Percentiles rank a stretch among this genome's conserved stretches.
phyloP scores from a whole-genome alignment of 352 stramenopile genomes.

The Globisporangium lucens region DNA sequence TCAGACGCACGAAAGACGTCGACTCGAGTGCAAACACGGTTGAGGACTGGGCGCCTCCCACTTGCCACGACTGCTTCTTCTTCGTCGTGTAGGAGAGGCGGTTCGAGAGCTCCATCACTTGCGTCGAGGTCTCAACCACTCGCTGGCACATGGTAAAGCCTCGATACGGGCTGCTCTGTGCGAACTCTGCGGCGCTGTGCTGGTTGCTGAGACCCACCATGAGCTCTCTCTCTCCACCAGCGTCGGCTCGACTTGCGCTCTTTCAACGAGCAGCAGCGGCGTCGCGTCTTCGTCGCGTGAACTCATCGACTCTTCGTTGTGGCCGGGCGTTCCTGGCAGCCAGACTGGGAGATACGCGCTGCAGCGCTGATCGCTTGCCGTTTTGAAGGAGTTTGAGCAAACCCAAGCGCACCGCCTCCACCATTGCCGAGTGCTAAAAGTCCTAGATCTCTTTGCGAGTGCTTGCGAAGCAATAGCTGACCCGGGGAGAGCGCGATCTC shows the following conservation, averaged over 20 bases:
- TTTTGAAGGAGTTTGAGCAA: background rate
- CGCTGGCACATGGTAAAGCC: constrained; percentile 34
- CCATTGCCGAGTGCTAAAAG: background rate
- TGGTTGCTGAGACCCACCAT: constrained; percentile 24
- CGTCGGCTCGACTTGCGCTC: constrained; percentile 52
- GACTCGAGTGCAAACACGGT: constrained; percentile 23
- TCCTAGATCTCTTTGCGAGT: background rate
- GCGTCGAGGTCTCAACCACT: constrained; percentile 33
- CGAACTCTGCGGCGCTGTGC: background rate
- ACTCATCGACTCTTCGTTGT: constrained; percentile 60
- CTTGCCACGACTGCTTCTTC: constrained; percentile 20
- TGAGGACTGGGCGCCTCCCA: background rate
- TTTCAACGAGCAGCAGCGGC: constrained; percentile 45
- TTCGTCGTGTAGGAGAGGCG: constrained; percentile 31
- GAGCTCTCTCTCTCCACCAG: constrained; percentile 58
- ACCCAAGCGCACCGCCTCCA: background rate
- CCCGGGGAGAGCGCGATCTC: constrained; percentile 42
- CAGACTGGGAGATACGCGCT: constrained; percentile 54
- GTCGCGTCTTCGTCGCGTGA: constrained; percentile 53
- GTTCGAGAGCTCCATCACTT: constrained; percentile 43
- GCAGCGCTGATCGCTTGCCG: constrained; percentile 34
- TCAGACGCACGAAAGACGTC: constrained; percentile 64
- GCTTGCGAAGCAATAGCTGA: constrained; percentile 37
- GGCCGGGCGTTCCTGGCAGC: constrained; percentile 50
- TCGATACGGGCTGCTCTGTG: constrained; percentile 22